These are phyloP conservation scores for Aspergillus neotritici DNA, from an alignment of 2,329 filamentous ascomycete species.

Conservation along the genomic window DNA sequence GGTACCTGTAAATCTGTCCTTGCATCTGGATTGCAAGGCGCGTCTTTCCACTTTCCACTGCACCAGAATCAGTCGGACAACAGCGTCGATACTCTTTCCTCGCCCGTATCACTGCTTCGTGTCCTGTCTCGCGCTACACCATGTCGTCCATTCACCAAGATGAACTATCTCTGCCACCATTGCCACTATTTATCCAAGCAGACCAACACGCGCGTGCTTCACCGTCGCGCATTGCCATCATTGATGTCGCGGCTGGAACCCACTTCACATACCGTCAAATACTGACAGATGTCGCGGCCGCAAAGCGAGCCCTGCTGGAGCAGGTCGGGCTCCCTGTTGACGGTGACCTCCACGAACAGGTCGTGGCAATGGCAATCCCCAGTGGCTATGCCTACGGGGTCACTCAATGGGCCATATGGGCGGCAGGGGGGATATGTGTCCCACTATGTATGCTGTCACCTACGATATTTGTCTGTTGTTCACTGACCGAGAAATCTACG, in stretches of 20 bases:
- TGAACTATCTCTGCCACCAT: too few relatives aligned
- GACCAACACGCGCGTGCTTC: constrained; percentile 29
- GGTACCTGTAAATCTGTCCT: too few relatives aligned
- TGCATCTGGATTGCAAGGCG: too few relatives aligned
- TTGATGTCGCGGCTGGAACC: constrained; percentile 35
- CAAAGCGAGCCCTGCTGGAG: constrained; percentile 34
- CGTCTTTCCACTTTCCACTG: too few relatives aligned
- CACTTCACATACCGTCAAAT: constrained; percentile 39
- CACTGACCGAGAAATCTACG: too few relatives aligned
- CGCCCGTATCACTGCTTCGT: too few relatives aligned
- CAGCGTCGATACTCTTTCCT: too few relatives aligned
- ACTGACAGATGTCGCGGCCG: constrained; percentile 32
- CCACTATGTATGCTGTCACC: constrained; percentile 34
- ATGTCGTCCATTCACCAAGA: too few relatives aligned
- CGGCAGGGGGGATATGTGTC: constrained; percentile 40
- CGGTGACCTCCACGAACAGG: constrained; percentile 32
- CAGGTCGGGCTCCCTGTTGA: constrained; percentile 19
- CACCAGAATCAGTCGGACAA: too few relatives aligned
- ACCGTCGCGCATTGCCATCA: constrained; percentile 33
- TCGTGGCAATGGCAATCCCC: constrained; percentile 36
- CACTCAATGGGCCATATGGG: constrained; percentile 42
- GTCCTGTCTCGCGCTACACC: too few relatives aligned
- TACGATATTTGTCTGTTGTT: background rate
- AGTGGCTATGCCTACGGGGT: constrained; percentile 41
- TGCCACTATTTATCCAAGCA: constrained; percentile 38